Percentiles rank a stretch among this genome's conserved stretches.
Conservation (phyloP, 495 filamentous ascomycete species). For the Neurospora terricola region DNA sequence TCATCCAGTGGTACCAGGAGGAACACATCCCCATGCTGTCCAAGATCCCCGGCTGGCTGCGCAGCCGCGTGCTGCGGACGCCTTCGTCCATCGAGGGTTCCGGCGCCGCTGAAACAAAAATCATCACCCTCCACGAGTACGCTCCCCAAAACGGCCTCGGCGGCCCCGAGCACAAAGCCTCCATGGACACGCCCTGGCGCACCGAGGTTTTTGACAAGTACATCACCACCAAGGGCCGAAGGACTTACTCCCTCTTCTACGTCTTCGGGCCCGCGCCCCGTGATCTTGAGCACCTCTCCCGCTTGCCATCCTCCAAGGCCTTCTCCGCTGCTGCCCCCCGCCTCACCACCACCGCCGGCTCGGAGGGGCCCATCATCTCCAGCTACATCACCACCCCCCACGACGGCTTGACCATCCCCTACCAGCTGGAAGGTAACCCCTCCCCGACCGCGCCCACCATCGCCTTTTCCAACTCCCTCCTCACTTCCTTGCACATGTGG, state of each 20-base stretch:
- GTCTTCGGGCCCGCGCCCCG: slow-evolving; percentile 65
- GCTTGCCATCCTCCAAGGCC: slow-evolving; percentile 21
- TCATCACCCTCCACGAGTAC: slow-evolving; percentile 65
- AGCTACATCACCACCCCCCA: slow-evolving; percentile 52
- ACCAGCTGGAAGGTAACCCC: slow-evolving; percentile 62
- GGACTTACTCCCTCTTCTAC: slow-evolving; percentile 63
- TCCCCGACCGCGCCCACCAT: slow-evolving; percentile 56
- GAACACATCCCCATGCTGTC: slow-evolving; percentile 63
- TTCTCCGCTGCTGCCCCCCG: slow-evolving; percentile 45
- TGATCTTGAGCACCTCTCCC: slow-evolving; percentile 44
- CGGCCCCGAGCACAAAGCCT: slow-evolving; percentile 52
- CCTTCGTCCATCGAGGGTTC: slow-evolving; percentile 31
- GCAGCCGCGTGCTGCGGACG: slow-evolving; percentile 55
- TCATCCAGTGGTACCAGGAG: slow-evolving; percentile 58
- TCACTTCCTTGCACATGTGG: slow-evolving; percentile 68
- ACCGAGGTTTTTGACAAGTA: slow-evolving; percentile 45
- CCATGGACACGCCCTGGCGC: slow-evolving; percentile 48
- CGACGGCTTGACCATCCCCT: slow-evolving; percentile 59
- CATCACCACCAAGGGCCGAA: slow-evolving; percentile 43
- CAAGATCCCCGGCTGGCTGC: slow-evolving; percentile 66
- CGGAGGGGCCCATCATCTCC: slow-evolving; percentile 38
- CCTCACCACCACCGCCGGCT: slow-evolving; percentile 34
- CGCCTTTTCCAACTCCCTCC: slow-evolving; percentile 65
- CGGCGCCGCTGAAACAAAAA: slow-evolving; percentile 30
- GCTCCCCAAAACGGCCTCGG: slow-evolving; percentile 51